Percentiles rank a stretch among this genome's conserved stretches.
Conservation (phyloP, 148 eudicot species). For the Linanthus parryae region DNA sequence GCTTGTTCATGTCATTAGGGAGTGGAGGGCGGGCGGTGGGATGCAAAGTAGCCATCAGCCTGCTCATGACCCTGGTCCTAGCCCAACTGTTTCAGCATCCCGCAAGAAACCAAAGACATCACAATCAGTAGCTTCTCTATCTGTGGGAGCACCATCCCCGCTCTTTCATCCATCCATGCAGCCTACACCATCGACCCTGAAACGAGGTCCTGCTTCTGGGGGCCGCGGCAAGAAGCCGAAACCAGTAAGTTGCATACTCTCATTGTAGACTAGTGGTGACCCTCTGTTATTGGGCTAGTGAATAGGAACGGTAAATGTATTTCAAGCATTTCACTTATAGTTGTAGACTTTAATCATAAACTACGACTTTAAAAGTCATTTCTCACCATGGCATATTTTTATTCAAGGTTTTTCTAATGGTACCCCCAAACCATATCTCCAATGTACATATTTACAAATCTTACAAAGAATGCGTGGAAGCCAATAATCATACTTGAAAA, state of each 20-base stretch:
- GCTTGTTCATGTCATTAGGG: constrained; percentile 27
- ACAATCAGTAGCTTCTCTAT: constrained; percentile 21
- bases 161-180: constrained; percentile 46
- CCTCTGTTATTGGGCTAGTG: too few relatives aligned
- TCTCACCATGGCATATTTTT: too few relatives aligned
- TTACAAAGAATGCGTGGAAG: too few relatives aligned
- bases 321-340: too few relatives aligned
- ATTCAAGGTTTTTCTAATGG: too few relatives aligned
- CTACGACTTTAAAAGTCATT: too few relatives aligned
- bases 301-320: too few relatives aligned
- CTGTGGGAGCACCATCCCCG: constrained; percentile 47
- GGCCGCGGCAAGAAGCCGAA: constrained; percentile 49
- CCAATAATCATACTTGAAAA: too few relatives aligned
- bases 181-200: constrained; percentile 45
- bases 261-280: too few relatives aligned
- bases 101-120: constrained; percentile 42
- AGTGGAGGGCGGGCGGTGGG: constrained; percentile 47
- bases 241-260: constrained; percentile 56
- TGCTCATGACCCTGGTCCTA: constrained; percentile 25
- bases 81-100: constrained; percentile 45
- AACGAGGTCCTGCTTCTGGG: constrained; percentile 43
- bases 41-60: constrained; percentile 24
- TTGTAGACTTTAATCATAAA: too few relatives aligned
- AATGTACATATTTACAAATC: too few relatives aligned
- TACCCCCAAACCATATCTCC: too few relatives aligned